Conservation (phyloP, 1,284 basidiomycete species). For the Trichosporon coremiiforme region DNA sequence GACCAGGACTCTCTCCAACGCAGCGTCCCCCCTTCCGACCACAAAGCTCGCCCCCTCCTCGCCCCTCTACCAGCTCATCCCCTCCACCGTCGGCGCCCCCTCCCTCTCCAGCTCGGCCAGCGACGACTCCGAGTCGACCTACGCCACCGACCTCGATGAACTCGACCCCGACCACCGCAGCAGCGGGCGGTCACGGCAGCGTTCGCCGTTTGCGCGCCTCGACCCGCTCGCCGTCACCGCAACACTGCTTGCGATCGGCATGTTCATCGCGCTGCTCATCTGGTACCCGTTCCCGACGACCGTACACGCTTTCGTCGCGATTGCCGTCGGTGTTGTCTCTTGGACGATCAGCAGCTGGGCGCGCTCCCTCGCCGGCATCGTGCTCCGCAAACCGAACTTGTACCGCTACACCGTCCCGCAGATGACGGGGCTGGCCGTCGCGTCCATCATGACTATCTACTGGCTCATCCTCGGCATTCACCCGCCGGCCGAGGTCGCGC, state of each 20-base stretch:
- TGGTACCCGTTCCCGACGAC: slow-evolving; percentile 46
- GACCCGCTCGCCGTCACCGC: slow-evolving; percentile 25
- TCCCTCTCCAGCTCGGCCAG: neutral
- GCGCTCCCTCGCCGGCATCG: slow-evolving; percentile 21
- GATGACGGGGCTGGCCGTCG: slow-evolving; percentile 20
- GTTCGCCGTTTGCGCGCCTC: slow-evolving; percentile 13
- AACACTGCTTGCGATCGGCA: slow-evolving; percentile 20
- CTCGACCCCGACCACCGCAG: neutral
- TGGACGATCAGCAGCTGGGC: slow-evolving; percentile 36
- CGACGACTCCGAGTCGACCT: neutral
- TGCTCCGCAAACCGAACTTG: slow-evolving; percentile 7
- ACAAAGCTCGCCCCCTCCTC: neutral
- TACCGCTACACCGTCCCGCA: slow-evolving; percentile 13
- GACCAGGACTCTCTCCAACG: neutral
- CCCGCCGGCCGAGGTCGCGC: slow-evolving; percentile 22
- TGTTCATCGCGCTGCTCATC: slow-evolving; percentile 29
- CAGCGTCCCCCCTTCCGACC: neutral
- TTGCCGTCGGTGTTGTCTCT: slow-evolving; percentile 26
- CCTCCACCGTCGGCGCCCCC: neutral
- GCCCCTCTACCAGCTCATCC: slow-evolving; percentile 13
- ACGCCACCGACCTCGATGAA: slow-evolving; percentile 1
- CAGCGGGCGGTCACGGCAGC: neutral
- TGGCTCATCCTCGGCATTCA: slow-evolving; percentile 33
- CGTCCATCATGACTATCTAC: slow-evolving; percentile 29
- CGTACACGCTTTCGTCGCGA: slow-evolving; percentile 39